A percentile compares a stretch with the other conserved stretches of the same genome.
Conservation (phyloP, 2,329 filamentous ascomycete species). For the Aspergillus fumigatiaffinis region DNA sequence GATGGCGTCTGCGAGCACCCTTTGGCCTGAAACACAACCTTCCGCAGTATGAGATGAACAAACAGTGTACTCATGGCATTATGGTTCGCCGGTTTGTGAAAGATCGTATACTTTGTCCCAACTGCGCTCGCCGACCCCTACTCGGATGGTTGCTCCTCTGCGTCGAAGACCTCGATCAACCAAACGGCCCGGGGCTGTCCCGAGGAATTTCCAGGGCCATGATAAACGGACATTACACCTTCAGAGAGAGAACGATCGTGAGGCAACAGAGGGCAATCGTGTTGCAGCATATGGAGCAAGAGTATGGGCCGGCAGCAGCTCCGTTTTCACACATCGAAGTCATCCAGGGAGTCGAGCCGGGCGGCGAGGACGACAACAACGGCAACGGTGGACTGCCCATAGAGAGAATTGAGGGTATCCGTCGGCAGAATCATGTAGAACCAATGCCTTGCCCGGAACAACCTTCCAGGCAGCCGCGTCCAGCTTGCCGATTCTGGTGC, state of each 20-base stretch:
- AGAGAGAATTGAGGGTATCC: conserved; percentile 1
- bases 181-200: conserved; percentile 27
- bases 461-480: neutral
- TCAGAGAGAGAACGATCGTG: conserved; percentile 39
- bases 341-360: conserved; percentile 4
- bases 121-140: conserved; percentile 54
- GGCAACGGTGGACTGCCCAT: neutral
- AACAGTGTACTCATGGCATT: conserved; percentile 49
- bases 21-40: neutral
- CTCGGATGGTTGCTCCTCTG: conserved; percentile 74
- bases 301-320: neutral
- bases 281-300: conserved; percentile 20
- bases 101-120: conserved; percentile 51
- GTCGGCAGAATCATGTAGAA: neutral
- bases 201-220: conserved; percentile 41
- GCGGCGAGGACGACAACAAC: neutral
- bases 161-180: conserved; percentile 53
- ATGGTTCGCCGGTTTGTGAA: conserved; percentile 60
- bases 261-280: conserved; percentile 38
- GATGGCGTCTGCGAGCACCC: neutral
- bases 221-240: conserved; percentile 39
- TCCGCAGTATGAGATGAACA: neutral
- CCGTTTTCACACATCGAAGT: neutral
- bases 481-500: conserved; percentile 17
- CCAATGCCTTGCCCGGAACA: neutral